Evolutionary conservation across 2,329 filamentous ascomycete genomes (phyloP).

Genomic region (Alternaria angustiovoidea): DNA sequence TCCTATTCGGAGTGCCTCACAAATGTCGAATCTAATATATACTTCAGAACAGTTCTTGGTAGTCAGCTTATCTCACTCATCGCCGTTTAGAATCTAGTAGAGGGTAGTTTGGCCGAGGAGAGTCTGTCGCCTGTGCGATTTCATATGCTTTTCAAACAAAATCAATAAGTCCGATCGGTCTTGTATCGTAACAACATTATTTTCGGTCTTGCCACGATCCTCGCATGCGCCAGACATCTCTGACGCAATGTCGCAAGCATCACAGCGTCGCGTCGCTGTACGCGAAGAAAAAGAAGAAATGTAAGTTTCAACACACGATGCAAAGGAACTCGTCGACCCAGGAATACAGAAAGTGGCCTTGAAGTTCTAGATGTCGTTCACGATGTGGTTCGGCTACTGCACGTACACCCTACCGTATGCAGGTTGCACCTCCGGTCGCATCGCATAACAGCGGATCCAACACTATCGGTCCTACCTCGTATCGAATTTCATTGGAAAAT

Average conservation of each 20-base stretch:
- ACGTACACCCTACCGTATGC: not conserved
- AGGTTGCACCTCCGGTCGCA: not conserved
- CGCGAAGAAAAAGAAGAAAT: not conserved
- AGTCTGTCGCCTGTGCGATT: not conserved
- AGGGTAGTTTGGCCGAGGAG: not conserved
- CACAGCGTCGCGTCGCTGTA: not conserved
- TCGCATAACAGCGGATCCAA: not conserved
- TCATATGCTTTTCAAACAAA: not conserved
- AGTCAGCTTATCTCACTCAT: not conserved
- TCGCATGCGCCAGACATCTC: not conserved
- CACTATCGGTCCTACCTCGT: constrained; percentile 10
- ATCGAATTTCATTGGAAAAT: constrained; percentile 4
- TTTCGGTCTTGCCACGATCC: not conserved
- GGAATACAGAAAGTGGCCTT: not conserved
- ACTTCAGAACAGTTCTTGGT: not conserved
- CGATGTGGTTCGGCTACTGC: constrained; percentile 3
- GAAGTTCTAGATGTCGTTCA: not conserved
- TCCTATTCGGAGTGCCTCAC: not conserved
- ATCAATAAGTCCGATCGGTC: not conserved
- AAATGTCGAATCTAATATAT: not conserved
- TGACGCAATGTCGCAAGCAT: not conserved
- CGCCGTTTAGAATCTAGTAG: no score
- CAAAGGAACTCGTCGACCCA: not conserved
- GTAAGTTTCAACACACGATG: not conserved
- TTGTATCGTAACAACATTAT: not conserved